A percentile compares a stretch with the other conserved stretches of the same genome.
phyloP scores from a whole-genome alignment of 192 early-diverging fungal genomes.

The Gigaspora rosea region DNA sequence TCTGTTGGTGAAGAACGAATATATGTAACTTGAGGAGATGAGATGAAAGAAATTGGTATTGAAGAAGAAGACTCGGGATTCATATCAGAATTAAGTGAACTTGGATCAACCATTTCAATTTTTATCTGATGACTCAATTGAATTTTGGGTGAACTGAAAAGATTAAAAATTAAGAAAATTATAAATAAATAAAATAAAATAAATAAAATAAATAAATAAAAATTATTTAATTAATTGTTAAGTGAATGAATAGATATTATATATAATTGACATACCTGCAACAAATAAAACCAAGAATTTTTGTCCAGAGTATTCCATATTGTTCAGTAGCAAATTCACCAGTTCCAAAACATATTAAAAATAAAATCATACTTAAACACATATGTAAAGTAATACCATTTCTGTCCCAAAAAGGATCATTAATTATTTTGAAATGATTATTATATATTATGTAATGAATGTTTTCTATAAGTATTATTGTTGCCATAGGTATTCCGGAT shows the following conservation, averaged over 20 bases:
- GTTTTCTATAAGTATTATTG: background rate
- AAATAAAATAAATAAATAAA: too few species aligned
- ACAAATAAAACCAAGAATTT: background rate
- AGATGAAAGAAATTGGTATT: too few species aligned
- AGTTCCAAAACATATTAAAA: conserved; percentile 27
- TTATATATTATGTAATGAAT: background rate
- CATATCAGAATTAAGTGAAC: too few species aligned
- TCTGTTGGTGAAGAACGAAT: too few species aligned
- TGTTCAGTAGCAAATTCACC: conserved; percentile 26
- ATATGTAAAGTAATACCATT: conserved; percentile 15
- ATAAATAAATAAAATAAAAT: too few species aligned
- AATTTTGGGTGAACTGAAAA: background rate
- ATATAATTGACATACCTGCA: background rate
- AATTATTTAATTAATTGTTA: too few species aligned
- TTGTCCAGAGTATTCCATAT: conserved; percentile 13
- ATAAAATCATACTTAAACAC: background rate
- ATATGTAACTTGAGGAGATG: too few species aligned
- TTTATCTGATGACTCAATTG: background rate
- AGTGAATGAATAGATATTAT: too few species aligned
- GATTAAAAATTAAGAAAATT: background rate
- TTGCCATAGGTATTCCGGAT: background rate
- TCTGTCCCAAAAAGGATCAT: background rate
- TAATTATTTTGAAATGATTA: background rate
- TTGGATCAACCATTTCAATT: too few species aligned
- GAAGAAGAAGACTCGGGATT: too few species aligned